Evolutionary conservation across 75 land plant species (phyloP), one percentile per base, ranked within the genome.

Genomic region (Cryptomeria japonica): DNA sequence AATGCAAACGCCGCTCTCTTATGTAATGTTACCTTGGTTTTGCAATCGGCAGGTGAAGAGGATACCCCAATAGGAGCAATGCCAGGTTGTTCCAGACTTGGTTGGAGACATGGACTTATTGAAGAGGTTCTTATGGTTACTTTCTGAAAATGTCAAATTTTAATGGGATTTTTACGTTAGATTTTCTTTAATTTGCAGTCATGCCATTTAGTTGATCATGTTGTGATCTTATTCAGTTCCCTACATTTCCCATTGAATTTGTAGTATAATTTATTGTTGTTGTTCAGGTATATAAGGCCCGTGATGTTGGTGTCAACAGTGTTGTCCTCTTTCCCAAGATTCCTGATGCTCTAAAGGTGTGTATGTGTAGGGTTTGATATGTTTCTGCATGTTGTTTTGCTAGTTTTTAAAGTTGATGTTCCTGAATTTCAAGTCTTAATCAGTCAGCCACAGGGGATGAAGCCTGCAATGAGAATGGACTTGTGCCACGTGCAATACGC

Each of bases 51-150:
- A 97, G 99, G 99, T 87, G 99, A 98, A 87, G 95, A 95, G 83
- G 94, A 95, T 87, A 89, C 94, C 39, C 99, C 99, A n/a, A 98
- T 98, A 91, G 99, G 99, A 86, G 99, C 99, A 32, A 98, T 98
- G 99, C 99, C 99, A 61, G 99, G 99, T 88, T 98, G 99, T 87
- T 94, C 90, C 70, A 98, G 99, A 87, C 91, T 98, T 70, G 99
- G 99, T n/a, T 98, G 99, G 99, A 91, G 94, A 87, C 98, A 98
- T 95, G 99, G 99, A 56, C 96, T 98, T 51, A 80, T 97, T 22
- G 97, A 98, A 51, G 99, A 98, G 97, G 99, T 97, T 72, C 14
- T 83, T 41, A 58, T 41, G 36, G 47, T 56, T 36, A 41, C 47
- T 31, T 73, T 39, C 83, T 44, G 31, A 42, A 37, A n/a, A 38